phyloP scores from a whole-genome alignment of 2,329 filamentous ascomycete genomes.

The Alternaria gaisen region DNA sequence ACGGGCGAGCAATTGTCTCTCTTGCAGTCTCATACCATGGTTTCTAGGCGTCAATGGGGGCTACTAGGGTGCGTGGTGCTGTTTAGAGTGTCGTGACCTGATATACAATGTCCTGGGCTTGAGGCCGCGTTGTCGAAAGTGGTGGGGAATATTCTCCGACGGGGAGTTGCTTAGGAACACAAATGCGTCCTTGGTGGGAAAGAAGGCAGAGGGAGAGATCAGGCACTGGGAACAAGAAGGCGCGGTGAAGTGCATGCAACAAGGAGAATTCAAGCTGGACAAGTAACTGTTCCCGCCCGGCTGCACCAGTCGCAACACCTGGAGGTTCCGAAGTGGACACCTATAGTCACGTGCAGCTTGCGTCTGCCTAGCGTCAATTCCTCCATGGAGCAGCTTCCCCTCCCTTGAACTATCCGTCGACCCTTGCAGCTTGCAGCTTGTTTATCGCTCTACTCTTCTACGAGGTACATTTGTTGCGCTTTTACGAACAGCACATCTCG shows the following conservation, averaged over 20 bases:
- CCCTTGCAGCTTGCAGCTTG: constrained; percentile 1
- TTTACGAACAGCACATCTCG: not conserved
- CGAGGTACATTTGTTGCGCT: not conserved
- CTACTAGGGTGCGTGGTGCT: not conserved
- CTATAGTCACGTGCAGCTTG: constrained; percentile 29
- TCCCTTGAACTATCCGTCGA: not conserved
- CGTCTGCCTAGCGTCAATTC: constrained; percentile 24
- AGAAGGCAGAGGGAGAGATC: not conserved
- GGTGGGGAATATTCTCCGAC: constrained; percentile 30
- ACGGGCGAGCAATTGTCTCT: not conserved
- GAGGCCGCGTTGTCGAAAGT: constrained; percentile 20
- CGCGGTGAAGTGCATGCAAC: not conserved
- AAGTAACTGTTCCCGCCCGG: constrained; percentile 15
- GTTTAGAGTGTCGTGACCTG: not conserved
- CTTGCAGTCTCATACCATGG: constrained; percentile 40
- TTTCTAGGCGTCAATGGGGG: constrained; percentile 19
- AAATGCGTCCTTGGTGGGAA: not conserved
- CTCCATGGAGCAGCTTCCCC: constrained; percentile 23
- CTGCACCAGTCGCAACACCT: constrained; percentile 32
- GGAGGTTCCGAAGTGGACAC: constrained; percentile 37
- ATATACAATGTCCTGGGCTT: constrained; percentile 7
- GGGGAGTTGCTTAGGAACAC: constrained; percentile 21
- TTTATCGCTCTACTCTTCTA: not conserved
- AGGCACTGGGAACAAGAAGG: not conserved
- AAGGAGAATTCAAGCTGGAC: not conserved